Evolutionary conservation across 306 rosid genomes (phyloP).

Genomic region (Malus asiatica): DNA sequence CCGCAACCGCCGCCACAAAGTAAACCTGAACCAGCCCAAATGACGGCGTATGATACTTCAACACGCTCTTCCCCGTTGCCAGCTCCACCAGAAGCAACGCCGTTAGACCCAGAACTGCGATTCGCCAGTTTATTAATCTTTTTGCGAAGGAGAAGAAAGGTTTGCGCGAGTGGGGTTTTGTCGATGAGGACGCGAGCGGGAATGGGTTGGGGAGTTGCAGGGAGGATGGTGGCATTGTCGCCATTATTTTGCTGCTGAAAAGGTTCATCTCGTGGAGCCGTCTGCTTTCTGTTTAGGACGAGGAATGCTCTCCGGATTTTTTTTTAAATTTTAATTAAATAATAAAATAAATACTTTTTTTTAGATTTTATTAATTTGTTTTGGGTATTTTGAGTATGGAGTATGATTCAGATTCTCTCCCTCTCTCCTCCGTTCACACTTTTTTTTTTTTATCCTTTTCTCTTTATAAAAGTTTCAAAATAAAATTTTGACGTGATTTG

Average conservation of each 20-base stretch:
- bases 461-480: no score
- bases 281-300: constrained; percentile 15
- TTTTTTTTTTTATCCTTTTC: no score
- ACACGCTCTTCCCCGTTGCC: constrained; percentile 74
- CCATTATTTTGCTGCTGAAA: constrained; percentile 36
- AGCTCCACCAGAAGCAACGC: constrained; percentile 78
- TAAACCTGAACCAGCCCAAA: constrained; percentile 61
- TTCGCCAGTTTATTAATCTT: not conserved
- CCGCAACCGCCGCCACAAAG: constrained; percentile 9
- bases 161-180: not conserved
- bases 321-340: not conserved
- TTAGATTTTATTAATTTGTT: not conserved
- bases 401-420: no score
- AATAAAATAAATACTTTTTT: not conserved
- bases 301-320: not conserved
- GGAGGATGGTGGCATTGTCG: constrained; percentile 27
- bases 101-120: constrained; percentile 59
- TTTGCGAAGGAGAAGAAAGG: no score
- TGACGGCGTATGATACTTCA: constrained; percentile 64
- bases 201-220: constrained; percentile 39
- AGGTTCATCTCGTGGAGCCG: not conserved
- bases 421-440: no score
- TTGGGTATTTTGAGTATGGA: not conserved
- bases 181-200: not conserved
- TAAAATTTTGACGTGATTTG: no score